phyloP scores from a whole-genome alignment of 2,329 filamentous ascomycete genomes.

The Hawksworthiomyces lignivorus region DNA sequence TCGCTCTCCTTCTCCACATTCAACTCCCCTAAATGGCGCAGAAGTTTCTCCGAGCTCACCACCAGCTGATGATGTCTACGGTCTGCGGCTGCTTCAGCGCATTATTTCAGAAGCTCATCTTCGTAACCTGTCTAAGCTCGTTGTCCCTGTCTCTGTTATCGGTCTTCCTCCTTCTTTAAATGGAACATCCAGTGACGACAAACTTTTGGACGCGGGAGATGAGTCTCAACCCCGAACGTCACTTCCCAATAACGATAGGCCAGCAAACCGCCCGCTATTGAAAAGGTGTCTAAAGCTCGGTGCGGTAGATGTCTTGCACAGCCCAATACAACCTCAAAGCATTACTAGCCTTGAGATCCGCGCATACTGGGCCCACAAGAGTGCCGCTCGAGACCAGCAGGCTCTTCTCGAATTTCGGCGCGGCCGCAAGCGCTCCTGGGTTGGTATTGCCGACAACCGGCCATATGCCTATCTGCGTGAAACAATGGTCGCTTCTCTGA shows the following conservation, averaged over 20 bases:
- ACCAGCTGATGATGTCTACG: conserved; percentile 44
- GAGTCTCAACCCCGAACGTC: too few species aligned
- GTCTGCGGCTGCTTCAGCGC: conserved; percentile 45
- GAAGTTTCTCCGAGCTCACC: conserved; percentile 24
- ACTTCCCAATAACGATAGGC: too few species aligned
- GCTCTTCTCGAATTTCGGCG: conserved; percentile 64
- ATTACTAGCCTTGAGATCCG: conserved; percentile 72
- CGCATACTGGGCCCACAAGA: conserved; percentile 73
- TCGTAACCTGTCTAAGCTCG: conserved; percentile 46
- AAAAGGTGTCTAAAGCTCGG: conserved; percentile 76
- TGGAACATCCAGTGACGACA: too few species aligned
- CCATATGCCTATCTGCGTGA: conserved; percentile 86
- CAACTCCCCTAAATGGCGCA: conserved; percentile 25
- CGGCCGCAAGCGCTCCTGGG: conserved; percentile 82
- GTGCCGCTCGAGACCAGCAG: conserved; percentile 65
- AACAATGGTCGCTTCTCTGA: conserved; percentile 85
- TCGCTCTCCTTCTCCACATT: conserved; percentile 37
- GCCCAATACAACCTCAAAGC: conserved; percentile 66
- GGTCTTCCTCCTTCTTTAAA: too few species aligned
- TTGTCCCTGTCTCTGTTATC: conserved; percentile 50
- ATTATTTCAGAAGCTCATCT: conserved; percentile 52
- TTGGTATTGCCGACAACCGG: conserved; percentile 75
- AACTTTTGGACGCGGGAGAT: too few species aligned
- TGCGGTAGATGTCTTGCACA: conserved; percentile 76
- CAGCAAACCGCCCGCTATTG: conserved; percentile 42